Evolutionary conservation across 2,329 filamentous ascomycete species (phyloP), one percentile per base, ranked within the genome.

Genomic region (Teratosphaeria zuluensis): DNA sequence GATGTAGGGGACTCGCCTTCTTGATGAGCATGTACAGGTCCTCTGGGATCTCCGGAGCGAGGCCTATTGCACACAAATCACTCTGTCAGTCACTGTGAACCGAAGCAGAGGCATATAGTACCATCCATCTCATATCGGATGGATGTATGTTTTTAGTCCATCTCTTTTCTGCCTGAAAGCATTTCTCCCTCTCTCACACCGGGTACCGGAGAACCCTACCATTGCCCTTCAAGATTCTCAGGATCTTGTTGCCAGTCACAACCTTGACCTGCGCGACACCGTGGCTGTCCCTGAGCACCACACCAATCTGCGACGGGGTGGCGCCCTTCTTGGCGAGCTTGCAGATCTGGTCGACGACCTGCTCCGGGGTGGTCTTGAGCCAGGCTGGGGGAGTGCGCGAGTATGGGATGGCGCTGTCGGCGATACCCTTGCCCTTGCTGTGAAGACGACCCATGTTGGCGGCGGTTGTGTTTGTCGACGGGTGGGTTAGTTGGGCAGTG

Each of bases 21-120:
- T 96, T 96, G 90, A 97, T 97, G 79, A 97, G 84, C 89, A 96
- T 95, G 88, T 97, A 99, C 71, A 97, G 88, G 81, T 99, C 94
- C 87, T 99, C 94, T 76, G 95, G 94, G 73, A 99, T 87, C 79
- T 97, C 92, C 78, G 95, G 94, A 72, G 94, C 92, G 77, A 99
- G 91, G 83, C 94, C 94, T 99, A 82, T 82, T 38, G 19, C 48
- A 48, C 16, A 16, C n/a, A 68, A 65, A 72, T 73, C 72, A 70
- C 73, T 73, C 73, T 68, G 73, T 75, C 73, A 75, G 73, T 72
- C 72, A 57, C 48, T 68, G 65, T 66, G 70, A 55, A 74, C 73
- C 73, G 51, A 73, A 73, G 65, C 73, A 74, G 72, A 74, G 73
- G 73, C 72, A 66, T 71, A 69, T 62, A 73, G 69, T 57, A 61